These are phyloP conservation scores for Pestalotiopsis sp. DNA, from an alignment of 2,329 filamentous ascomycete species.

Conservation along the genomic window DNA sequence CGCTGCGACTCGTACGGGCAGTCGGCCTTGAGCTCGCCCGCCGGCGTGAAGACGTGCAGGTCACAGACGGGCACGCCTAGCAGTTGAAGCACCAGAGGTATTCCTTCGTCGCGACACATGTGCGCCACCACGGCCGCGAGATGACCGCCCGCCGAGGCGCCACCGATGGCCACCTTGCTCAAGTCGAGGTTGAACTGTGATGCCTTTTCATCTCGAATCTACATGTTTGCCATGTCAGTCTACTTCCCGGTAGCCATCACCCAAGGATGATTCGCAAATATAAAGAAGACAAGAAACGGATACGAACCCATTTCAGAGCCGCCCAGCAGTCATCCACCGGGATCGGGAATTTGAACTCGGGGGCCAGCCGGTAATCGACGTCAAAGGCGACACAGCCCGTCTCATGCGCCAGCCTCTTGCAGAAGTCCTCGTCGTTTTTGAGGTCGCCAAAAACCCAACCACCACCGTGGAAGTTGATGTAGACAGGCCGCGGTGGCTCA, in stretches of 20 bases:
- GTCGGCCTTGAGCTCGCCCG: constrained; percentile 5
- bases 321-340: constrained; percentile 67
- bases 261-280: background rate
- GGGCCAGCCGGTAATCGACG: constrained; percentile 69
- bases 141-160: constrained; percentile 3
- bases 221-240: background rate
- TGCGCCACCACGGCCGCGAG: constrained; percentile 2
- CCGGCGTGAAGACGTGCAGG: constrained; percentile 5
- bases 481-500: constrained; percentile 40
- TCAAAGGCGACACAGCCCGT: constrained; percentile 61
- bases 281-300: background rate
- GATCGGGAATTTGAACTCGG: constrained; percentile 63
- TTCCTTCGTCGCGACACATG: constrained; percentile 6
- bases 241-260: no score
- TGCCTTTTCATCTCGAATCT: constrained; percentile 5
- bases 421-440: constrained; percentile 64
- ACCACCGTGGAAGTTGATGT: constrained; percentile 69
- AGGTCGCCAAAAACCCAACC: constrained; percentile 65
- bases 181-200: constrained; percentile 2
- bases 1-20: constrained; percentile 6
- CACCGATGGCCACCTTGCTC: background rate
- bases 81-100: constrained; percentile 1
- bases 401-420: constrained; percentile 49
- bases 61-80: constrained; percentile 4
- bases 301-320: constrained; percentile 52